phyloP scores from a whole-genome alignment of 208 protist genomes.

The Leishmania martiniquensis region DNA sequence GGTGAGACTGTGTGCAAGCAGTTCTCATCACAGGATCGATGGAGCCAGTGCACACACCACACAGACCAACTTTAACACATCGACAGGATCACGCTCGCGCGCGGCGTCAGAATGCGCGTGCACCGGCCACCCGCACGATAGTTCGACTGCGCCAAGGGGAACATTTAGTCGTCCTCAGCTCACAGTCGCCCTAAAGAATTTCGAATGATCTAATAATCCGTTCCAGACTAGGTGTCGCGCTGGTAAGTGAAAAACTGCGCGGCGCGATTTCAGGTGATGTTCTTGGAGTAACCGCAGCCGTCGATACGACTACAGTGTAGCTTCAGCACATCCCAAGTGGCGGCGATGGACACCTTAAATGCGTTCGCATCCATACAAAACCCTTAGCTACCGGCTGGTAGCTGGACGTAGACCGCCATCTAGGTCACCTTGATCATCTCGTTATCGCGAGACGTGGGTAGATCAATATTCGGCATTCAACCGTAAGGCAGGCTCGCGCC shows the following conservation, averaged over 20 bases:
- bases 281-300: constrained; percentile 58
- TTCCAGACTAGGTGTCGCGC: constrained; percentile 37
- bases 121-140: constrained; percentile 42
- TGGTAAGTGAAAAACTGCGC: constrained; percentile 91
- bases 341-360: constrained; percentile 67
- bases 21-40: constrained; percentile 55
- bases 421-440: constrained; percentile 28
- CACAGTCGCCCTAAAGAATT: constrained; percentile 86
- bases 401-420: constrained; percentile 60
- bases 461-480: constrained; percentile 42
- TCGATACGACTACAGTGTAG: constrained; percentile 79
- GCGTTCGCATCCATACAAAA: constrained; percentile 67
- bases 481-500: too few relatives aligned
- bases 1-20: not conserved
- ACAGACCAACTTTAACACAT: constrained; percentile 77
- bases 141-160: constrained; percentile 40
- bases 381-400: constrained; percentile 66
- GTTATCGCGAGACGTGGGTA: too few relatives aligned
- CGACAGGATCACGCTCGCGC: constrained; percentile 69
- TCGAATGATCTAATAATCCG: constrained; percentile 91
- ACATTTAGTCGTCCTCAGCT: constrained; percentile 86
- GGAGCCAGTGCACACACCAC: constrained; percentile 79
- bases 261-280: constrained; percentile 84
- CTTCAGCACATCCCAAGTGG: constrained; percentile 76
- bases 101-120: constrained; percentile 58